These are phyloP conservation scores for Arachnopeziza araneosa DNA, from an alignment of 2,329 filamentous ascomycete genomes.

Conservation along the genomic window DNA sequence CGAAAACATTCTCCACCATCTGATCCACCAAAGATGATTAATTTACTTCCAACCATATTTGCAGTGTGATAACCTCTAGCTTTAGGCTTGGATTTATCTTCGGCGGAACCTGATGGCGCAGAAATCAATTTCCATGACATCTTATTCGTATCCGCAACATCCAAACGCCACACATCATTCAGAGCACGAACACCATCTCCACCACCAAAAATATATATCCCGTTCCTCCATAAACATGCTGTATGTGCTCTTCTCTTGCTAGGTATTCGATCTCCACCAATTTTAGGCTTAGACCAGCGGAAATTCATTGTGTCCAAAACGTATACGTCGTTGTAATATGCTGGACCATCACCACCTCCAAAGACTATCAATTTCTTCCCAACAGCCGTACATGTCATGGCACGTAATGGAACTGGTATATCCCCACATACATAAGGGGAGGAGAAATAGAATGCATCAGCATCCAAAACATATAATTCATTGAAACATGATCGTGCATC, in stretches of 20 bases:
- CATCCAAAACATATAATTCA: constrained; percentile 63
- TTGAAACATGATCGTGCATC: constrained; percentile 64
- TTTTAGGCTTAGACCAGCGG: constrained; percentile 57
- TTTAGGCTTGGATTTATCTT: constrained; percentile 48
- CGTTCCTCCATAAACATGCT: constrained; percentile 65
- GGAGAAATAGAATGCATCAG: constrained; percentile 66
- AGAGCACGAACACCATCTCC: constrained; percentile 65
- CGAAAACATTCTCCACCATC: constrained; percentile 68
- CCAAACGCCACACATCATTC: constrained; percentile 68
- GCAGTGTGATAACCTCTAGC: constrained; percentile 66
- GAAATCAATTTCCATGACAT: constrained; percentile 66
- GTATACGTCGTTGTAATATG: constrained; percentile 68
- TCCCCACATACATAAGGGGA: constrained; percentile 59
- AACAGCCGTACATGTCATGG: constrained; percentile 68
- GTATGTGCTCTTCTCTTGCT: constrained; percentile 62
- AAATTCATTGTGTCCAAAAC: constrained; percentile 67
- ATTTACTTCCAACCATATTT: constrained; percentile 67
- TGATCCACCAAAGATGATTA: constrained; percentile 66
- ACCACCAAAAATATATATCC: constrained; percentile 67
- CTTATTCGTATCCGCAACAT: constrained; percentile 59
- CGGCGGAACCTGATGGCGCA: constrained; percentile 35
- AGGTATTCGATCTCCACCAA: constrained; percentile 50
- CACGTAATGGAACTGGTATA: constrained; percentile 57
- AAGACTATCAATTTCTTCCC: constrained; percentile 67
- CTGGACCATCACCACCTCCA: constrained; percentile 63